Percentiles rank a stretch among this genome's conserved stretches.
phyloP scores from a whole-genome alignment of 75 land plant genomes.

The Picea glauca region DNA sequence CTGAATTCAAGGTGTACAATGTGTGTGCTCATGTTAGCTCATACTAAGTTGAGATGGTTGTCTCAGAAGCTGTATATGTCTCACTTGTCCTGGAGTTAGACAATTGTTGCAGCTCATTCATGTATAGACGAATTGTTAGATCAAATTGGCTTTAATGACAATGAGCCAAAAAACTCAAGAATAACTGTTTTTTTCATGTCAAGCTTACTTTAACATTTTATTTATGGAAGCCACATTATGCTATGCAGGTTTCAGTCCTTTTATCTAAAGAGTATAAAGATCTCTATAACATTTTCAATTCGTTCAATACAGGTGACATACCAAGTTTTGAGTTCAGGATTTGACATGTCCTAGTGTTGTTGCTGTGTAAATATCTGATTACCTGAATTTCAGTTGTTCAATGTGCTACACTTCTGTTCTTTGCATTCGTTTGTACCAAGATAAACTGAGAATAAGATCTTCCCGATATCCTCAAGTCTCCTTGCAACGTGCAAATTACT shows the following conservation, averaged over 20 bases:
- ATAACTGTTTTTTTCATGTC: neutral
- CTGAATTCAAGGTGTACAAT: constrained; percentile 3
- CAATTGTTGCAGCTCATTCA: neutral
- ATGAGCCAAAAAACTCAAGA: neutral
- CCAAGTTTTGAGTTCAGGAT: neutral
- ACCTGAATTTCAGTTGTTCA: neutral
- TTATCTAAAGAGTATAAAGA: neutral
- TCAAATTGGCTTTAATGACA: neutral
- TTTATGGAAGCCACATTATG: neutral
- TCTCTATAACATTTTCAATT: neutral
- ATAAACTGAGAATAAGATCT: neutral
- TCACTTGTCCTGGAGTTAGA: neutral
- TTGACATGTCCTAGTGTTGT: neutral
- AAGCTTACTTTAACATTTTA: neutral
- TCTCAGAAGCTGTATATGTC: neutral
- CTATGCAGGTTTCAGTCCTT: neutral
- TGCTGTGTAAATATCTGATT: neutral
- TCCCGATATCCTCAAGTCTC: too few species aligned
- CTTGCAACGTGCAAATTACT: neutral
- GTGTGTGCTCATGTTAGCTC: neutral
- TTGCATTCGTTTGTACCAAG: neutral
- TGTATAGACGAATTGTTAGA: neutral
- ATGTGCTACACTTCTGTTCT: neutral
- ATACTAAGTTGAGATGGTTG: neutral
- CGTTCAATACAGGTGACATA: neutral